A percentile compares a stretch with the other conserved stretches of the same genome.
Conservation (phyloP, 495 filamentous ascomycete species). For the Chlorociboria aeruginascens region DNA sequence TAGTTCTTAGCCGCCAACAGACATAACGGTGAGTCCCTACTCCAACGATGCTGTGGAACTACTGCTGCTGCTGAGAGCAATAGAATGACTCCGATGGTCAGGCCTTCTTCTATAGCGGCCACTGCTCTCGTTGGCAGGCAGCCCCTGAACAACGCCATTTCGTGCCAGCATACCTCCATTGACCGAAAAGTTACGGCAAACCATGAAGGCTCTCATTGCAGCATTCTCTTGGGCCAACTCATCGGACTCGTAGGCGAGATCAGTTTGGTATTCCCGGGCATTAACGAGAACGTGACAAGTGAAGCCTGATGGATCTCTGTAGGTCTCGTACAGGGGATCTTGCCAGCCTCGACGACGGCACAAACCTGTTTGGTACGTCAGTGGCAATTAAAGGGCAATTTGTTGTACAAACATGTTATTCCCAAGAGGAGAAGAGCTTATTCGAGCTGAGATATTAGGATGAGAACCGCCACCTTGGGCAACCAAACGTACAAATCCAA, state of each 20-base stretch:
- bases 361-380: constrained; percentile 58
- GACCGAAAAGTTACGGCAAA: constrained; percentile 96
- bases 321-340: constrained; percentile 82
- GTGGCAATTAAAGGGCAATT: constrained; percentile 22
- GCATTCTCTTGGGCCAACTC: constrained; percentile 84
- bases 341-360: constrained; percentile 93
- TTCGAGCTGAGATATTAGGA: no score
- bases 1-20: constrained; percentile 16
- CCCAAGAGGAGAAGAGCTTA: not conserved
- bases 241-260: constrained; percentile 69
- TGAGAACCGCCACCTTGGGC: no score
- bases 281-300: constrained; percentile 91
- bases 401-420: constrained; percentile 3
- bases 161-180: constrained; percentile 87
- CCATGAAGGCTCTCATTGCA: constrained; percentile 93
- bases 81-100: constrained; percentile 25
- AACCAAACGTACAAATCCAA: not conserved
- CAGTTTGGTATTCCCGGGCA: constrained; percentile 90
- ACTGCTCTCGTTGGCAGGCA: constrained; percentile 50
- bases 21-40: constrained; percentile 16
- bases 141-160: constrained; percentile 76
- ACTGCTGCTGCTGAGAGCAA: constrained; percentile 35
- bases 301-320: constrained; percentile 58
- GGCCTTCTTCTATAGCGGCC: constrained; percentile 31
- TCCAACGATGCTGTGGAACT: constrained; percentile 41